A percentile compares a stretch with the other conserved stretches of the same genome.
phyloP scores from a whole-genome alignment of 306 rosid genomes.

The Quercus ilex region DNA sequence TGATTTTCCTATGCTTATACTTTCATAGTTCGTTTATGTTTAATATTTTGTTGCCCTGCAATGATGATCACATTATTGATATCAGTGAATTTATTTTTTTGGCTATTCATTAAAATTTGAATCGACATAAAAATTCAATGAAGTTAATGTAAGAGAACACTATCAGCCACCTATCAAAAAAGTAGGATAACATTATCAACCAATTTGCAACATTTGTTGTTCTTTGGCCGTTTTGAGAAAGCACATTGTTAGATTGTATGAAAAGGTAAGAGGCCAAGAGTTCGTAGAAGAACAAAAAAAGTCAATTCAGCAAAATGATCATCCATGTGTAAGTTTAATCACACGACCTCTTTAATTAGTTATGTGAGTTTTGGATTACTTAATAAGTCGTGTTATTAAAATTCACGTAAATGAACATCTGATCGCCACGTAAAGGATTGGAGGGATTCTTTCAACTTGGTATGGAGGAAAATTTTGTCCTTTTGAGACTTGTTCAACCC shows the following conservation, averaged over 20 bases:
- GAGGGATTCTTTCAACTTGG: too few relatives aligned
- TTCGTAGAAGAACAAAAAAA: background rate
- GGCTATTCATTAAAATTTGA: background rate
- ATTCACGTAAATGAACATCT: too few relatives aligned
- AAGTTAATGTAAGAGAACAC: background rate
- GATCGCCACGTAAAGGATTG: too few relatives aligned
- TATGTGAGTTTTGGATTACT: too few relatives aligned
- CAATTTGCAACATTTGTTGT: background rate
- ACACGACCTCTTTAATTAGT: too few relatives aligned
- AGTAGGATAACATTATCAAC: background rate
- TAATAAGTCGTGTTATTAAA: too few relatives aligned
- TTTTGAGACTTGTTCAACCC: too few relatives aligned
- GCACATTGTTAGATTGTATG: background rate
- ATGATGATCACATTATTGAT: background rate
- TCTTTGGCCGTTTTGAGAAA: background rate
- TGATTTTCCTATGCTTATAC: slow-evolving; percentile 1
- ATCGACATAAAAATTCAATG: background rate
- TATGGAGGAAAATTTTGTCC: too few relatives aligned
- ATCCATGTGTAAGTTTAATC: too few relatives aligned
- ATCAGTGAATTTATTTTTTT: background rate
- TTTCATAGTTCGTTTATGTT: background rate
- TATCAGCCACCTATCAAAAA: background rate
- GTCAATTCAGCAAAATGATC: background rate
- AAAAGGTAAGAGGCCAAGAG: background rate
- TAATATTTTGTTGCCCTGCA: background rate